phyloP scores from a whole-genome alignment of 2,329 filamentous ascomycete species.

The Coniosporium tulheliwenetii region DNA sequence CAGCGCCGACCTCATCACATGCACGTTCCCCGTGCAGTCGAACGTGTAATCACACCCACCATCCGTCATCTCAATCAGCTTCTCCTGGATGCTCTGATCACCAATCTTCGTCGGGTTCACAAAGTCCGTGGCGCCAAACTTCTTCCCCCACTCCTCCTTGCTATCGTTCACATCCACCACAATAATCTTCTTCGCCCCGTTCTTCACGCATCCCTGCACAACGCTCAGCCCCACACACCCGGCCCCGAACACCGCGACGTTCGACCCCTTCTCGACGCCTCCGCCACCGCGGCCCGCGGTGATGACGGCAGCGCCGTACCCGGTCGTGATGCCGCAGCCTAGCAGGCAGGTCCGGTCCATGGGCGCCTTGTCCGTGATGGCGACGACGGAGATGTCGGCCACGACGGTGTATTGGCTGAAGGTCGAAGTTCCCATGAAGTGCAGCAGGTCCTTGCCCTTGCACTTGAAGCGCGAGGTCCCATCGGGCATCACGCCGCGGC shows the following conservation, averaged over 20 bases:
- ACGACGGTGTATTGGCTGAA: constrained; percentile 99
- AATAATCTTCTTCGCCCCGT: constrained; percentile 66
- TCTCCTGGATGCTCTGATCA: constrained; percentile 68
- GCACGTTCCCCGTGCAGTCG: constrained; percentile 95
- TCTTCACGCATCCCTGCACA: constrained; percentile 80
- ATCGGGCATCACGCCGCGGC: constrained; percentile 92
- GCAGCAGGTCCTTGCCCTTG: constrained; percentile 87
- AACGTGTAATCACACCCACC: constrained; percentile 98
- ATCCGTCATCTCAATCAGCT: constrained; percentile 93
- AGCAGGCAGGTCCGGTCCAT: constrained; percentile 95
- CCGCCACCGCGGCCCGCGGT: constrained; percentile 49
- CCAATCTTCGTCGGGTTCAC: constrained; percentile 77
- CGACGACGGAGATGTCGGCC: constrained; percentile 94
- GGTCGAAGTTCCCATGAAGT: constrained; percentile 98
- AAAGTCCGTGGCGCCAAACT: constrained; percentile 94
- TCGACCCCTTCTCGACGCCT: constrained; percentile 70
- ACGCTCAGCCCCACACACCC: constrained; percentile 93
- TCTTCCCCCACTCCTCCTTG: constrained; percentile 84
- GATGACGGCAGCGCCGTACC: constrained; percentile 88
- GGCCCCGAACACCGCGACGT: constrained; percentile 83
- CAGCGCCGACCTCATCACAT: constrained; percentile 86
- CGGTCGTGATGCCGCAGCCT: constrained; percentile 96
- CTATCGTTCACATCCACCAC: constrained; percentile 67
- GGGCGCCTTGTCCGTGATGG: constrained; percentile 75
- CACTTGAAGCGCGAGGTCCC: constrained; percentile 88